Base-by-base conservation (phyloP, 805 yeast species). In the Candida palmyrensis region DNA sequence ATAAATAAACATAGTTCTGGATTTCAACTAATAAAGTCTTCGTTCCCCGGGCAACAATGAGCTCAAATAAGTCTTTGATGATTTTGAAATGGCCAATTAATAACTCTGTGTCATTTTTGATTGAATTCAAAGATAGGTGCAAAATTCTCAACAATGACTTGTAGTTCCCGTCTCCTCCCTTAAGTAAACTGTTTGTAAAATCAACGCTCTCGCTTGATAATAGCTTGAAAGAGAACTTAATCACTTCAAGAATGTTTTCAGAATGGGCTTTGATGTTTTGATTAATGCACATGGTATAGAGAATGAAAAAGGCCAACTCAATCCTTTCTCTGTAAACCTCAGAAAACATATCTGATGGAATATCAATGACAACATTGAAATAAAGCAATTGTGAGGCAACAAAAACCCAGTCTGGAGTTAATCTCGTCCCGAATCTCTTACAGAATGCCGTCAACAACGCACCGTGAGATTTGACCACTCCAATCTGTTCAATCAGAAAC, bases 401-500 rank as follows among this genome's bases (percentile, higher is more conserved):
- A 2, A 43, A 43, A 18, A 59, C 42, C 32, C 45, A 45, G 9
- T 33, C 40, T 6, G 40, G 16, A 10, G 42, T 34, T 18, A 63
- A 40, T 28, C 68, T 48, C 6, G 55, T 55, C 46, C 59, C 44
- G 42, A 60, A 64, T 28, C 60, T 64, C 40, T 76, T 71, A 38
- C 82, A 71, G 45, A 62, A 79, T 0, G 90, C 75, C 0, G 90
- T 78, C 15, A 86, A 41, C 21, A 88, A 61, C 1, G 92, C 87
- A 31, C 90, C 88, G 72, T 85, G 77, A 0, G 94, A 73, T 45
- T 80, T 81, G 3, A 86, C 82, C 14, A 83, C 73, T 3, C 75
- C 63, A 11, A 79, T 64, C 47, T 87, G 95, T 1, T 89, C 71
- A 25, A 77, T 69, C 6, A 77, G 68, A 44, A 68, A 70, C 40